Conservation (phyloP, 2,329 filamentous ascomycete species). For the Thermomyces lanuginosus region DNA sequence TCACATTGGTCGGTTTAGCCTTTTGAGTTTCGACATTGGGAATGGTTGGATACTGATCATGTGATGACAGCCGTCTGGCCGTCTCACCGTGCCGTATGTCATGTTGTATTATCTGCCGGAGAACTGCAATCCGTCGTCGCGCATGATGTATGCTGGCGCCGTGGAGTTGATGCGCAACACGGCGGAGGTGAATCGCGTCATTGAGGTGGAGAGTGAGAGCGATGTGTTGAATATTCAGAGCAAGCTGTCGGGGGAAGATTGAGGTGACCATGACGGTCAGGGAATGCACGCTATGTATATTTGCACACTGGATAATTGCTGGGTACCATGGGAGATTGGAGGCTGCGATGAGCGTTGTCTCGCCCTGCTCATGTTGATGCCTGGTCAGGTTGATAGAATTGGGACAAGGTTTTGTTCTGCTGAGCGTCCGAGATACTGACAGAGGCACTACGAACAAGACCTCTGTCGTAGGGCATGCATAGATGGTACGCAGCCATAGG, state of each 20-base stretch:
- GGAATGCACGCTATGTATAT: too few relatives aligned
- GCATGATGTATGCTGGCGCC: slow-evolving; percentile 90
- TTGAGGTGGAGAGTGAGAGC: slow-evolving; percentile 68
- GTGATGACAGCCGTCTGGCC: slow-evolving; percentile 51
- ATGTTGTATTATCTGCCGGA: slow-evolving; percentile 87
- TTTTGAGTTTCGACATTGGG: background rate
- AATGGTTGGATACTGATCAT: background rate
- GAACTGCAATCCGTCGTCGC: slow-evolving; percentile 70
- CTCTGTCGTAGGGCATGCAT: too few relatives aligned
- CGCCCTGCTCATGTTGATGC: too few relatives aligned
- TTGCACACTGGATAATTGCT: too few relatives aligned
- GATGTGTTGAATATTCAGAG: slow-evolving; percentile 69
- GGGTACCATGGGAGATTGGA: too few relatives aligned
- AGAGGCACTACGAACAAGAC: too few relatives aligned
- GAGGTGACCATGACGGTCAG: too few relatives aligned
- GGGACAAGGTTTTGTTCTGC: too few relatives aligned
- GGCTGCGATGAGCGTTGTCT: too few relatives aligned
- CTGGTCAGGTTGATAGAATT: too few relatives aligned
- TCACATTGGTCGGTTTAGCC: slow-evolving; percentile 53
- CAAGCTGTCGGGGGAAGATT: slow-evolving; percentile 34
- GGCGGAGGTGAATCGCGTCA: slow-evolving; percentile 70
- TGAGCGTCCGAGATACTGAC: too few relatives aligned
- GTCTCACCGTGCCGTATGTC: slow-evolving; percentile 80
- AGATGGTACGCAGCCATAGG: too few relatives aligned
- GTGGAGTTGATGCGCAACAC: slow-evolving; percentile 93